Conservation (phyloP, 768 basidiomycete species). For the Russula abietina region DNA sequence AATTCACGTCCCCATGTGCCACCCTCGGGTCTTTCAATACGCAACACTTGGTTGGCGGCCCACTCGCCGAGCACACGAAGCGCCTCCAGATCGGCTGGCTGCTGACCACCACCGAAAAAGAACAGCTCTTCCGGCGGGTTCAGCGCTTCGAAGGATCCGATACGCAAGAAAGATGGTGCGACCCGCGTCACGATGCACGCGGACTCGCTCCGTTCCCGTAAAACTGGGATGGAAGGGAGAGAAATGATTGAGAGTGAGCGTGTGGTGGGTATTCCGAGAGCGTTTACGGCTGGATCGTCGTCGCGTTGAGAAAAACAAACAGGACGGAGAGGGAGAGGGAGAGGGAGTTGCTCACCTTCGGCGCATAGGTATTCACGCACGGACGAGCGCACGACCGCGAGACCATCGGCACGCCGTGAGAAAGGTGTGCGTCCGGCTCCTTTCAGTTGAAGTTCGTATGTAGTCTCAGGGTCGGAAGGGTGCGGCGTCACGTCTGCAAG, state of each 20-base stretch:
- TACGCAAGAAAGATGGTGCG: slow-evolving; percentile 85
- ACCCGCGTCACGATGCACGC: slow-evolving; percentile 74
- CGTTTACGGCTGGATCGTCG: slow-evolving; percentile 50
- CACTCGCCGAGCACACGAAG: slow-evolving; percentile 72
- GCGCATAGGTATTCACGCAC: slow-evolving; percentile 91
- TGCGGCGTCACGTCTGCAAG: slow-evolving; percentile 70
- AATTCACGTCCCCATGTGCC: slow-evolving; percentile 61
- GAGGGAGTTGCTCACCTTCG: slow-evolving; percentile 54
- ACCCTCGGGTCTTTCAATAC: slow-evolving; percentile 34
- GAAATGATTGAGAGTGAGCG: slow-evolving; percentile 77
- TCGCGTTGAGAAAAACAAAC: background rate
- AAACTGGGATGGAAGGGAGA: slow-evolving; percentile 65
- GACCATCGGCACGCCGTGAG: slow-evolving; percentile 85
- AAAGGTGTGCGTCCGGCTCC: slow-evolving; percentile 94
- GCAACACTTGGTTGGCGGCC: slow-evolving; percentile 57
- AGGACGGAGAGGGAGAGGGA: background rate
- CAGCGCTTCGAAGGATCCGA: slow-evolving; percentile 85
- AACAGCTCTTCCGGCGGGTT: slow-evolving; percentile 59
- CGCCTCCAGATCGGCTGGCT: slow-evolving; percentile 66
- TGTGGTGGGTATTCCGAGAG: slow-evolving; percentile 82
- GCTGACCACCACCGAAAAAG: slow-evolving; percentile 75
- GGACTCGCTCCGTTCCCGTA: slow-evolving; percentile 66
- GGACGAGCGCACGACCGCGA: slow-evolving; percentile 92
- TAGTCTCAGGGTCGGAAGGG: slow-evolving; percentile 45
- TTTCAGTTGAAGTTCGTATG: slow-evolving; percentile 89